Conservation (phyloP, 441 rosid genomes). For the Erodium chrysanthum region DNA sequence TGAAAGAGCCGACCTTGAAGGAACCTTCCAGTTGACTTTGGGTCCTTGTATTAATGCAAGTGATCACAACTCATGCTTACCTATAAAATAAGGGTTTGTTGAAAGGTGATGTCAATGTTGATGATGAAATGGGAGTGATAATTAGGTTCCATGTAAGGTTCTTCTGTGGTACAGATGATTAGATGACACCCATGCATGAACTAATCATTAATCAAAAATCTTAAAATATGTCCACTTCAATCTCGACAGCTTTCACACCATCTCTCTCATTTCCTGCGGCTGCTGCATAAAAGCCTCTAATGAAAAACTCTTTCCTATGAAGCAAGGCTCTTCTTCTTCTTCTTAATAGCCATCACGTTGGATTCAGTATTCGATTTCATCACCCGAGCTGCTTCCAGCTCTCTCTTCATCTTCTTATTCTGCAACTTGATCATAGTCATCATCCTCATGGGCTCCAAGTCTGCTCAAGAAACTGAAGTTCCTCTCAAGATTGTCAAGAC, state of each 20-base stretch:
- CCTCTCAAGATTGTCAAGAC: slow-evolving; percentile 5
- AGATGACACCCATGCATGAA: too few species aligned
- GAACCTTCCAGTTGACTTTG: too few species aligned
- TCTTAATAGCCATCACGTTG: slow-evolving; percentile 25
- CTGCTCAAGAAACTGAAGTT: slow-evolving; percentile 19
- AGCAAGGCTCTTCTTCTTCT: background rate
- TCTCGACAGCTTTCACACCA: slow-evolving; percentile 18
- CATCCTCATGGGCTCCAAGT: slow-evolving; percentile 39
- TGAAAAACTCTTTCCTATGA: too few species aligned
- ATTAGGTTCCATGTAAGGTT: slow-evolving; percentile 10
- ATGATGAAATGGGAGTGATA: slow-evolving; percentile 6
- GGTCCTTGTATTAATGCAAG: too few species aligned
- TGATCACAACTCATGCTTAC: background rate
- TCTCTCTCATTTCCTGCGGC: background rate
- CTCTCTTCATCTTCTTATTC: slow-evolving; percentile 40
- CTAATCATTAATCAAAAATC: slow-evolving; percentile 3
- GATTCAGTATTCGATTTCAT: slow-evolving; percentile 35
- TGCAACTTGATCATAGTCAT: slow-evolving; percentile 51
- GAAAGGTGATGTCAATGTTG: slow-evolving; percentile 10
- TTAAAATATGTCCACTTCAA: background rate
- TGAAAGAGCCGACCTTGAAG: too few species aligned
- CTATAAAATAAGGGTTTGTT: background rate
- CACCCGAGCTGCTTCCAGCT: slow-evolving; percentile 39
- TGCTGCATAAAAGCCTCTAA: slow-evolving; percentile 8
- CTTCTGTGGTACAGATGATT: slow-evolving; percentile 2